Evolutionary conservation across 441 rosid genomes (phyloP), one percentile per base, ranked within the genome.

Genomic region (Mallotus repandus): DNA sequence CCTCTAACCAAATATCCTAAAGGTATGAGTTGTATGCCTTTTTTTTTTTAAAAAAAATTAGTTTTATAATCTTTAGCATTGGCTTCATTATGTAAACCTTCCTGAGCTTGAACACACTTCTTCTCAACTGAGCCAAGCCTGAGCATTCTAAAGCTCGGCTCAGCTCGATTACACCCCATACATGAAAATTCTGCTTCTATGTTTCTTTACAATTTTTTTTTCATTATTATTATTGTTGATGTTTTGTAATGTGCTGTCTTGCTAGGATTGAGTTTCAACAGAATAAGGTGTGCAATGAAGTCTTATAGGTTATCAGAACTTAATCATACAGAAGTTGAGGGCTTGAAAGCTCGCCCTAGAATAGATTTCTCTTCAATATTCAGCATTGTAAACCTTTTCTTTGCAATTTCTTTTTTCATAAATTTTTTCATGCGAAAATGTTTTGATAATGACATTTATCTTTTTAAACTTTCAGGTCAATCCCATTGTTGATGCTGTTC

Each of bases 331-430:
- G 85, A 95, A 86, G 81, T 91, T 57, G 81, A 89, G 11, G 81
- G 79, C 77, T 72, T 95, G 63, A 95, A 91, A 83, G 84, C 94
- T 72, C 97, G 98, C 22, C 97, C 99, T 78, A 94, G 91, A 22
- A 91, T 92, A 49, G 96, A 95, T 80, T 92, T 92, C 81, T 80
- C 91, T 48, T 91, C 94, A 19, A 93, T 93, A 76, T 95, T 89
- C 56, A 70, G 70, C 68, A 71, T 69, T 70, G 99, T 94, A 60
- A 80, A 84, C 66, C 55, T 71, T 48, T 21, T 19, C 50, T 60
- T 63, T 60, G 13, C 16, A 4, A 15, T 14, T 32, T 0, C 41
- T 7, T 25, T 7, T 25, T 54, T 21, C 16, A 62, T 46, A 29
- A 57, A 53, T 29, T 21, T 4, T 25, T 21, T 5, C 49, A 19